Percentiles rank a stretch among this genome's conserved stretches.
phyloP scores from a whole-genome alignment of 441 rosid species.

The Bruguiera hainesii region DNA sequence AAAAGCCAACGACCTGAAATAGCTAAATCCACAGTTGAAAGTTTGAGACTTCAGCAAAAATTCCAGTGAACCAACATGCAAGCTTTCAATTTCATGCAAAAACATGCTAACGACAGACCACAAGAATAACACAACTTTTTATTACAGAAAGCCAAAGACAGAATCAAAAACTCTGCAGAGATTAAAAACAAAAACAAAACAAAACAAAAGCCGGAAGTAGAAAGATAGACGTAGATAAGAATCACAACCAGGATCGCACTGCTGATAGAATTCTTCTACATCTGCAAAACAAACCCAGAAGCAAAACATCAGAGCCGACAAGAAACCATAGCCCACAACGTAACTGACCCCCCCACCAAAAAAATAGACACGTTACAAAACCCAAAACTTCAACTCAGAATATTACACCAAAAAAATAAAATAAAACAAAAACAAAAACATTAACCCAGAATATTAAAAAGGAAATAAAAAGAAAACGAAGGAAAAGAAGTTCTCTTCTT shows the following conservation, averaged over 20 bases:
- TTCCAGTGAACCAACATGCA: too few species aligned
- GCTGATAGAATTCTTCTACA: constrained; percentile 54
- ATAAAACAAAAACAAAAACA: too few species aligned
- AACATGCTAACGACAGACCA: too few species aligned
- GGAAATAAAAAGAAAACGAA: background rate
- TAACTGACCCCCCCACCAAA: too few species aligned
- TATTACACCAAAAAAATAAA: too few species aligned
- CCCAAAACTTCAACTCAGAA: background rate
- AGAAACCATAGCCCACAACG: too few species aligned
- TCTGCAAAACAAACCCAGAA: constrained; percentile 37
- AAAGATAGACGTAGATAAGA: constrained; percentile 11
- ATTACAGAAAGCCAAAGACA: background rate
- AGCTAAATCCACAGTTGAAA: too few species aligned
- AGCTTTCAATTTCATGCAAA: too few species aligned
- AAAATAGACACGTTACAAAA: background rate
- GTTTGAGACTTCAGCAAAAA: too few species aligned
- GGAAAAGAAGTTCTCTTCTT: background rate
- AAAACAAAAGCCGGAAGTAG: background rate
- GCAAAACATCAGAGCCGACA: background rate
- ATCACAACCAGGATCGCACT: constrained; percentile 82
- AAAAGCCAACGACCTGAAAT: too few species aligned
- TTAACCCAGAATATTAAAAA: background rate
- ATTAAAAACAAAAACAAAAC: background rate
- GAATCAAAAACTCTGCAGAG: background rate
- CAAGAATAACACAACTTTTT: too few species aligned